phyloP scores from a whole-genome alignment of 108 stramenopile genomes.

The Heterococcus sp. region DNA sequence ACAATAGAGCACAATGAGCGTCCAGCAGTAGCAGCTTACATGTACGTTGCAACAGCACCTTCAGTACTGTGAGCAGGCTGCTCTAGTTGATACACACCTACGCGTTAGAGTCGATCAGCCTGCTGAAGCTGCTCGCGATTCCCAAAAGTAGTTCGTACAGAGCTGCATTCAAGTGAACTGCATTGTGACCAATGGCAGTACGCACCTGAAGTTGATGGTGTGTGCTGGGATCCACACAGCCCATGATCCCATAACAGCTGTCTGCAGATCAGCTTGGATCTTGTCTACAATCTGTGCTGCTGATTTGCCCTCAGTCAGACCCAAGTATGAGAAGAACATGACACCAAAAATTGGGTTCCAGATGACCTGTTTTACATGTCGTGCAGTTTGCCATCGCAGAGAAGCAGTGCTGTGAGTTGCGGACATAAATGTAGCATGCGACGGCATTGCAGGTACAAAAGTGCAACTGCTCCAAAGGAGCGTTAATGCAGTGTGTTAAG shows the following conservation, averaged over 20 bases:
- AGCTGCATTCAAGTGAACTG: conserved; percentile 87
- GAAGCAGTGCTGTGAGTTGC: too few species aligned
- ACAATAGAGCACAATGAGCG: background rate
- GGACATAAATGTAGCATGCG: too few species aligned
- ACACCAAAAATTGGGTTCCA: conserved; percentile 96
- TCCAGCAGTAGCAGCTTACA: too few species aligned
- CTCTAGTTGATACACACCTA: too few species aligned
- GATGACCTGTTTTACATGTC: conserved; percentile 72
- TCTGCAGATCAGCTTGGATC: conserved; percentile 83
- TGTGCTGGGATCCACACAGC: conserved; percentile 90
- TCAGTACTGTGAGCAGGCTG: too few species aligned
- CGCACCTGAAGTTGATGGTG: conserved; percentile 91
- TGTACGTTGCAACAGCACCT: too few species aligned
- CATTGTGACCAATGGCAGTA: conserved; percentile 86
- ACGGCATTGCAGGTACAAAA: too few species aligned
- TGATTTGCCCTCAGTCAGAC: conserved; percentile 83
- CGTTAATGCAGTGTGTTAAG: too few species aligned
- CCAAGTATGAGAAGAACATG: conserved; percentile 96
- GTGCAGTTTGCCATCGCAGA: too few species aligned
- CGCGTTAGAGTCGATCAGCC: too few species aligned
- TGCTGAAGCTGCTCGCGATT: background rate
- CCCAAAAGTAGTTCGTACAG: conserved; percentile 76
- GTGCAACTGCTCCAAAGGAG: too few species aligned
- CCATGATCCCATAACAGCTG: conserved; percentile 93
- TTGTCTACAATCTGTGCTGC: conserved; percentile 74